phyloP scores from a whole-genome alignment of 148 eudicot species.

The Arctostaphylos glauca region DNA sequence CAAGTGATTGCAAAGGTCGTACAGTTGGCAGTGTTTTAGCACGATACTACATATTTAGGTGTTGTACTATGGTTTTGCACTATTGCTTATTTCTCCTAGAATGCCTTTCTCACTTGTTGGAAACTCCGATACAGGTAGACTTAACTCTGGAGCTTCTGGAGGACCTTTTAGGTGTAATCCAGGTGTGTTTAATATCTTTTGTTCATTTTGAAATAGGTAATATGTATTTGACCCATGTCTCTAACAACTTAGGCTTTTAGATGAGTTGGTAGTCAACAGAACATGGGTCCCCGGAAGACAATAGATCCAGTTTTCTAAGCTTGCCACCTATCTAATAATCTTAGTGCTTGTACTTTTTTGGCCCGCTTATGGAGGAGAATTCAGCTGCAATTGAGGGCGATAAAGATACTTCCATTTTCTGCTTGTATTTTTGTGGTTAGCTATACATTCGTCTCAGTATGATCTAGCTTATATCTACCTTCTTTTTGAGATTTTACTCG shows the following conservation, averaged over 20 bases:
- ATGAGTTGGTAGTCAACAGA: not conserved
- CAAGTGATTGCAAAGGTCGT: constrained; percentile 72
- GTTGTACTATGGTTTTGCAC: not conserved
- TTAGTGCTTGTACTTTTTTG: not conserved
- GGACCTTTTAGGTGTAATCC: constrained; percentile 79
- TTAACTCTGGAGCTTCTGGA: constrained; percentile 75
- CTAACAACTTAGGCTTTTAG: not conserved
- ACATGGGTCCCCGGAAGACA: not conserved
- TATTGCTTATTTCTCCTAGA: not conserved
- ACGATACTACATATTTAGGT: constrained; percentile 3
- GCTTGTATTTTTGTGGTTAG: not conserved
- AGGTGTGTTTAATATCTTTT: constrained; percentile 35
- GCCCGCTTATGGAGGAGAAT: not conserved
- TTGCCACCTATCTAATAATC: not conserved
- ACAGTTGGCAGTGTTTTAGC: constrained; percentile 6
- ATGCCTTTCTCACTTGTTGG: not conserved
- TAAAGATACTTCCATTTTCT: not conserved
- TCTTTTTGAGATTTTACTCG: not conserved
- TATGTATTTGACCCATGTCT: not conserved
- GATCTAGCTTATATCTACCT: not conserved
- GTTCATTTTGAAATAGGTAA: not conserved
- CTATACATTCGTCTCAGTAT: not conserved
- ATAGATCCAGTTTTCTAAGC: not conserved
- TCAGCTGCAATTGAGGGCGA: not conserved
- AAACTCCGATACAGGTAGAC: constrained; percentile 51